Evolutionary conservation across 441 rosid genomes (phyloP).

Genomic region (Aleurites moluccanus): DNA sequence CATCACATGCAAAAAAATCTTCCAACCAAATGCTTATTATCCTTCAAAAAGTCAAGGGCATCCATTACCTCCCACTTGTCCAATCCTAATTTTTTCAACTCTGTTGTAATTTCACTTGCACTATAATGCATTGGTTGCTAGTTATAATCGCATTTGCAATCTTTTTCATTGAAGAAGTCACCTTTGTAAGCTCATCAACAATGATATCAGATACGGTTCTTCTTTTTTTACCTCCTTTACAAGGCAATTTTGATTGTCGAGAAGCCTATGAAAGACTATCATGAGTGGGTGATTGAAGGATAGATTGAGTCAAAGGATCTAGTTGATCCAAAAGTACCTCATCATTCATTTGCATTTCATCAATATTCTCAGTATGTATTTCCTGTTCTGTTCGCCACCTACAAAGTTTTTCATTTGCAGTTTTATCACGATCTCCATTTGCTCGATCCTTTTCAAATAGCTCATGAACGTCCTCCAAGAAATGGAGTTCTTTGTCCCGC

Average conservation of each 20-base stretch:
- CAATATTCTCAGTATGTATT: no score
- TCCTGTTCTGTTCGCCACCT: no score
- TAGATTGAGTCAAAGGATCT: background rate
- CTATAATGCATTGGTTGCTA: background rate
- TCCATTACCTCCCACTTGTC: background rate
- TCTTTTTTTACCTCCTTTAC: background rate
- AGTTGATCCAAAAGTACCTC: background rate
- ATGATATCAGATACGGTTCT: background rate
- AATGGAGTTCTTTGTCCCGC: no score
- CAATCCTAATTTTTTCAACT: slow-evolving; percentile 1
- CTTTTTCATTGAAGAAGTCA: background rate
- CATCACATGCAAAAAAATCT: no score
- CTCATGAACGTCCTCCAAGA: no score
- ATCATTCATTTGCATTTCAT: background rate
- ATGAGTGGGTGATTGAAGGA: no score
- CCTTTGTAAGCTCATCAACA: background rate
- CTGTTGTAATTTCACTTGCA: background rate
- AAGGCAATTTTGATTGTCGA: background rate
- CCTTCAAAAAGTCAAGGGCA: slow-evolving; percentile 4
- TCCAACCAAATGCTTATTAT: background rate
- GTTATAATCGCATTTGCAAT: background rate
- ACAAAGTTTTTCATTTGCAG: no score
- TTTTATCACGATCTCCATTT: no score
- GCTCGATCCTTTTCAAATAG: no score
- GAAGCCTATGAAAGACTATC: background rate